phyloP scores from a whole-genome alignment of 2,329 filamentous ascomycete genomes.

The Alternaria brassicicola region DNA sequence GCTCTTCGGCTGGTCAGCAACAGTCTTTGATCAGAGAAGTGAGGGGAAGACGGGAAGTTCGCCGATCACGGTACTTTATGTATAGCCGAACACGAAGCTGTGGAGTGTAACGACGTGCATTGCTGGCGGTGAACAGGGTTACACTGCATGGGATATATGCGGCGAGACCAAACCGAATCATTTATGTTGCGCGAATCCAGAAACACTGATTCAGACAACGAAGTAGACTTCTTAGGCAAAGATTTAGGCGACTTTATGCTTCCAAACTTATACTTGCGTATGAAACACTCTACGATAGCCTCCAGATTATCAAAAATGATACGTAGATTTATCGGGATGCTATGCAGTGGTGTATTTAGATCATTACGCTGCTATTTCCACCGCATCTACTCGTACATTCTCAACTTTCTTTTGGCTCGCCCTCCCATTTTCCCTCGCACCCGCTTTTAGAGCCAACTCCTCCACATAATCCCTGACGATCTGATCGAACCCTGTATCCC shows the following conservation, averaged over 20 bases:
- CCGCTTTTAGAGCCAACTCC: neutral
- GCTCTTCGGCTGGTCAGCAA: neutral
- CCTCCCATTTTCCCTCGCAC: neutral
- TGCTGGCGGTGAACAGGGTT: neutral
- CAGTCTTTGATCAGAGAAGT: neutral
- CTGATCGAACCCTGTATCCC: conserved; percentile 51
- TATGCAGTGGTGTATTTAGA: neutral
- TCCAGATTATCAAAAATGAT: neutral
- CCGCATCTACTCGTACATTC: neutral
- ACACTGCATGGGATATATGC: neutral
- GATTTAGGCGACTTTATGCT: neutral
- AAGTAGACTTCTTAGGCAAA: neutral
- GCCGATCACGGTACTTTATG: neutral
- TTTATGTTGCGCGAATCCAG: too few species aligned
- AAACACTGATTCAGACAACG: neutral
- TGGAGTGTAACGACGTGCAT: neutral
- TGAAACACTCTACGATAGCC: fast-evolving
- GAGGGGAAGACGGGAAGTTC: neutral
- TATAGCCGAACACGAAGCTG: neutral
- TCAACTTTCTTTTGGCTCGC: neutral
- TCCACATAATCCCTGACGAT: conserved; percentile 49
- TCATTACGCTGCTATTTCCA: neutral
- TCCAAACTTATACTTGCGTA: neutral
- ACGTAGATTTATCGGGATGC: fast-evolving
- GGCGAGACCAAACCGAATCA: neutral